A percentile compares a stretch with the other conserved stretches of the same genome.
phyloP scores from a whole-genome alignment of 192 early-diverging fungal species.

The Bifiguratus adelaidae region DNA sequence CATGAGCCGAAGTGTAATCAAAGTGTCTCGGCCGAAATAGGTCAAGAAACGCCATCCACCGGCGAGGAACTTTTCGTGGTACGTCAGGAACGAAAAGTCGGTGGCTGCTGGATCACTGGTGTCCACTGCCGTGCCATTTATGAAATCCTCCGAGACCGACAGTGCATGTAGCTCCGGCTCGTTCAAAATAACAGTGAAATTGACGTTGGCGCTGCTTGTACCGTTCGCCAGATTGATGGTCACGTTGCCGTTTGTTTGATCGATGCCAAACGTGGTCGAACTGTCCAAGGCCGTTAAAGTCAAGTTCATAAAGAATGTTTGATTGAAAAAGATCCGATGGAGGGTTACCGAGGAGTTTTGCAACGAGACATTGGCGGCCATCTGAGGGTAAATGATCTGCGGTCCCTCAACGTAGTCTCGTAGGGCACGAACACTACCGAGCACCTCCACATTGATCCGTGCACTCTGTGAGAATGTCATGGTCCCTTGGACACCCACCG shows the following conservation, averaged over 20 bases:
- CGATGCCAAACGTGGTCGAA: neutral
- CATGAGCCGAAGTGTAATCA: neutral
- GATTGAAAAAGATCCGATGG: constrained; percentile 1
- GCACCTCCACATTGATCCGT: neutral
- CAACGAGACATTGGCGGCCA: neutral
- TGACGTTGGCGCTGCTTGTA: too few relatives aligned
- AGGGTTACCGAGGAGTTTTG: neutral
- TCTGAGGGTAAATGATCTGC: neutral
- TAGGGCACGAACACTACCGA: neutral
- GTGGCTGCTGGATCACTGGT: too few relatives aligned
- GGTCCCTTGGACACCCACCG: neutral
- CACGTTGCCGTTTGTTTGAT: neutral
- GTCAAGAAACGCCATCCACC: constrained; percentile 5
- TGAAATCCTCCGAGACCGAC: too few relatives aligned
- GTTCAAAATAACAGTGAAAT: constrained; percentile 2
- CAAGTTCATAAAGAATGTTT: constrained; percentile 2
- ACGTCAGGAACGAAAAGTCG: neutral
- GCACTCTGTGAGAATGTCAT: neutral
- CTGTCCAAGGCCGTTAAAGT: too few relatives aligned
- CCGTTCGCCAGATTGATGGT: neutral
- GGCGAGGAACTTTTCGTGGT: neutral
- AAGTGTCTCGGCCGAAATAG: constrained; percentile 2
- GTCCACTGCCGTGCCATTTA: too few relatives aligned
- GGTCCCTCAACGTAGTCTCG: constrained; percentile 2
- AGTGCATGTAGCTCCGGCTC: neutral